Base-by-base conservation (phyloP, 2,329 filamentous ascomycete genomes). In the Lojkania enalia region DNA sequence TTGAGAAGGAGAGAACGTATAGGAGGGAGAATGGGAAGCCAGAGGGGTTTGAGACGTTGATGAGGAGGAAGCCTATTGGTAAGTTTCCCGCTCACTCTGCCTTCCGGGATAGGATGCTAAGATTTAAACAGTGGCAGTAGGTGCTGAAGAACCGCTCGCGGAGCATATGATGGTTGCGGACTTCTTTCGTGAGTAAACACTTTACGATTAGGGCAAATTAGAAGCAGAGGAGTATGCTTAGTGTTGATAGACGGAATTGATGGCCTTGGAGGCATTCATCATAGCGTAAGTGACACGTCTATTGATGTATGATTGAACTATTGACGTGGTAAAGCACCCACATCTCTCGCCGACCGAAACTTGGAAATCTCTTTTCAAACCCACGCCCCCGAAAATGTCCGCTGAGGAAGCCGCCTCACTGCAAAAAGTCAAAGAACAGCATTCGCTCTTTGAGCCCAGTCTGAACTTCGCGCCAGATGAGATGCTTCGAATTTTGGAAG, bases 1-100 rank as follows among this genome's bases (percentile, higher is more conserved):
- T 99, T 41, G 90, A 95, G 55, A 88, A 90, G 65, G 94, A 99
- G 73, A 78, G 90, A 57, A 79, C 82, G 55, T 97, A 91, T 91
- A 82, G 94, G 52, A 83, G 82, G 64, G 74, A 81, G 11, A 80
- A 83, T 31, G 87, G 87, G 14, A 80, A 77, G 43, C 72, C 81
- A 0, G 77, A 85, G 43, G 87, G 88, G 0, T 97, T 90, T 58
- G 85, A 84, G 39, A 78, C 83, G 5, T 74, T 97, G 69, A 82
- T 80, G 55, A 77, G 80, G 12, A 83, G 75, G 67, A 95, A 88
- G 71, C 92, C 91, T 5, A 77, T 95, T 45, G 67, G 67, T 71
- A 52, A 18, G 55, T 33, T 5, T 19, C 4, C 13, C 36, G n/a
- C 20, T 30, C n/a, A n/a, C n/a, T n/a, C 16, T 2, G 3, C 5